Percentiles rank a stretch among this genome's conserved stretches.
These are phyloP conservation scores for Pyrenophora teres DNA, from an alignment of 2,329 filamentous ascomycete genomes.

Conservation along the genomic window DNA sequence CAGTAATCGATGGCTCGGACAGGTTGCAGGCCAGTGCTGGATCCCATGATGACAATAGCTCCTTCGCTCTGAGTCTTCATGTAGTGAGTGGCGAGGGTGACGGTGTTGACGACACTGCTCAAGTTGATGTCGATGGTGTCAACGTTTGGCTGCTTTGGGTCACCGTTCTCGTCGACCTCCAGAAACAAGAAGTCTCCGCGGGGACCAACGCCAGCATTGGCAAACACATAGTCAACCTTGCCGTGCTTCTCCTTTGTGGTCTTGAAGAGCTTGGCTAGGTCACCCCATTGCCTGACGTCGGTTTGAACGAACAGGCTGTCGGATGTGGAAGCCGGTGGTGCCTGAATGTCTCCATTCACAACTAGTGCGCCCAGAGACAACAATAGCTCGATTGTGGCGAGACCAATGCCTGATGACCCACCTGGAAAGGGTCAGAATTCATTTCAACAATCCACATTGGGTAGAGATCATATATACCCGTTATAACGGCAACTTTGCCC, in stretches of 20 bases:
- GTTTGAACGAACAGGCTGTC: constrained; percentile 33
- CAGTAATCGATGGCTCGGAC: constrained; percentile 59
- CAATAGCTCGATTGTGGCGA: constrained; percentile 59
- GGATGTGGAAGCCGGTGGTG: constrained; percentile 29
- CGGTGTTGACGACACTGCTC: constrained; percentile 57
- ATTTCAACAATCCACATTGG: background rate
- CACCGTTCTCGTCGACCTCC: constrained; percentile 56
- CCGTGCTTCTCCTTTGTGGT: constrained; percentile 51
- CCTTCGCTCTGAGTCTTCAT: constrained; percentile 55
- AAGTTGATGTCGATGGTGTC: constrained; percentile 57
- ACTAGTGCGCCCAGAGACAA: constrained; percentile 60
- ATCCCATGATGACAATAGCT: constrained; percentile 61
- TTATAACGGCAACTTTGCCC: constrained; percentile 29
- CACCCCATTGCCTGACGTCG: constrained; percentile 58
- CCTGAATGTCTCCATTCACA: constrained; percentile 59
- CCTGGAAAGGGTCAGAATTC: constrained; percentile 41
- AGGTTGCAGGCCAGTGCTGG: constrained; percentile 57
- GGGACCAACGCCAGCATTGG: constrained; percentile 61
- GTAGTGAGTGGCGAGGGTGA: constrained; percentile 55
- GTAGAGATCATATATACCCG: constrained; percentile 14
- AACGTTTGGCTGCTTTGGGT: constrained; percentile 53
- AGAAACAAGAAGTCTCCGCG: constrained; percentile 54
- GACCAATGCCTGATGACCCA: constrained; percentile 63
- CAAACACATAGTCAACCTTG: constrained; percentile 55
- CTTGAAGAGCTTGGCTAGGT: constrained; percentile 59